Base-by-base conservation (phyloP, 1,139 yeast genomes). In the Candida frijolesensis region DNA sequence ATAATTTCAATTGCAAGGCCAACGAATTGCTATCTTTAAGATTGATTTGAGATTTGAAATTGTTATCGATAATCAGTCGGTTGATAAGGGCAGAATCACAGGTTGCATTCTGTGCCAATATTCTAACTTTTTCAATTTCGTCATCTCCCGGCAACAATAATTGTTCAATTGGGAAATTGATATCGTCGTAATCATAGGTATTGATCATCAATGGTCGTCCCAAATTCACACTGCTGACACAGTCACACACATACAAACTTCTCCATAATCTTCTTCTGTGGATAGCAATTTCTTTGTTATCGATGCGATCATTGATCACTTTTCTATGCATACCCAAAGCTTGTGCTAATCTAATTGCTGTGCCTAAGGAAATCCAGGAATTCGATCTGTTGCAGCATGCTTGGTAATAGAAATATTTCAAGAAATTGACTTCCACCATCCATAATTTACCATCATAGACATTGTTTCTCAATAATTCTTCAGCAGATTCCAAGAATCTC, bases 301-400 rank as follows among this genome's bases (percentile, higher is more conserved):
- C 52, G 29, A 83, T 58, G 0, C 76, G 72, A 9, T 60, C 59
- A 47, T 75, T 74, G 2, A 78, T 66, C 53, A 84, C 87, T 15
- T 65, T 67, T 27, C 89, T 67, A 59, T 87, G 87, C 30, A 87
- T 66, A 0, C 94, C 94, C 48, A 85, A 65, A 43, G 83, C 86
- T 55, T 79, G 83, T 0, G 88, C 87, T 53, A 74, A 75, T 49
- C 89, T 69, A 2, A 82, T 74, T 1, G 86, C 85, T 8, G 78
- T 72, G 0, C 58, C 56, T 18, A 55, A 46, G 12, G 46, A 43
- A n/a, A 54, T 63, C 80, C 80, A 76, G 4, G 79, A 70, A 1
- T 74, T 64, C 48, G 71, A 69, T 51, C 76, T 63, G 47, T 70
- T 67, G 33, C 75, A 71, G 30, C 62, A 64, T 35, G 68, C 61